Conservation (phyloP, 1,139 yeast species). For the Magnusiomyces paraingens region DNA sequence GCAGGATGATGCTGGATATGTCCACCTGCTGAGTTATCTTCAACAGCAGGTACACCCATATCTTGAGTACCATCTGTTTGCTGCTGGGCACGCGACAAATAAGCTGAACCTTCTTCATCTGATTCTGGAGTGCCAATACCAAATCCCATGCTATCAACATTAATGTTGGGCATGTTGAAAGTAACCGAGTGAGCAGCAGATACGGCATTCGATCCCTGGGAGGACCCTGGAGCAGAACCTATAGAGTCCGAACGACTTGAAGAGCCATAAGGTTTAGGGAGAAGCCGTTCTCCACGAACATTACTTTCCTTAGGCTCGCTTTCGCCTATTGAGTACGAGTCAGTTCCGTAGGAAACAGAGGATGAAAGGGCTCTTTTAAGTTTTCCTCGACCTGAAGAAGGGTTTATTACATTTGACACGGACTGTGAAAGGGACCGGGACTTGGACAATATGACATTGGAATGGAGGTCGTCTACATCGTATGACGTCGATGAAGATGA, state of each 20-base stretch:
- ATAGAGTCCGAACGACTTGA: too few species aligned
- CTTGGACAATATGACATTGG: neutral
- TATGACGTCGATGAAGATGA: neutral
- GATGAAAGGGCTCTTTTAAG: neutral
- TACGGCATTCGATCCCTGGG: too few species aligned
- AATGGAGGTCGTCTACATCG: neutral
- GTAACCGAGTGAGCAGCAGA: neutral
- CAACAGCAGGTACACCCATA: too few species aligned
- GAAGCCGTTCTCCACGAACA: neutral
- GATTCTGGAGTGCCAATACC: too few species aligned
- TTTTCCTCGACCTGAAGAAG: neutral
- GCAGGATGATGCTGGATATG: too few species aligned
- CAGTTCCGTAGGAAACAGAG: neutral
- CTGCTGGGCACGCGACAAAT: too few species aligned
- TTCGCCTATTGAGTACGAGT: neutral
- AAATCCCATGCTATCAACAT: too few species aligned
- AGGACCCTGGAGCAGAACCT: too few species aligned
- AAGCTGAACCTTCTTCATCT: too few species aligned
- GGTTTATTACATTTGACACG: neutral
- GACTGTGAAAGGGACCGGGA: neutral
- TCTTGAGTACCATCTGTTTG: too few species aligned
- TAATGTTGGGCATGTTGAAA: neutral
- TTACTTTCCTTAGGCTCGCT: constrained; percentile 5
- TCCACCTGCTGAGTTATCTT: too few species aligned
- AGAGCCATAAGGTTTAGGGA: too few species aligned